Evolutionary conservation across 73 alveolate genomes (phyloP), one percentile per base, ranked within the genome.

Genomic region (Tetrahymena thermophila): DNA sequence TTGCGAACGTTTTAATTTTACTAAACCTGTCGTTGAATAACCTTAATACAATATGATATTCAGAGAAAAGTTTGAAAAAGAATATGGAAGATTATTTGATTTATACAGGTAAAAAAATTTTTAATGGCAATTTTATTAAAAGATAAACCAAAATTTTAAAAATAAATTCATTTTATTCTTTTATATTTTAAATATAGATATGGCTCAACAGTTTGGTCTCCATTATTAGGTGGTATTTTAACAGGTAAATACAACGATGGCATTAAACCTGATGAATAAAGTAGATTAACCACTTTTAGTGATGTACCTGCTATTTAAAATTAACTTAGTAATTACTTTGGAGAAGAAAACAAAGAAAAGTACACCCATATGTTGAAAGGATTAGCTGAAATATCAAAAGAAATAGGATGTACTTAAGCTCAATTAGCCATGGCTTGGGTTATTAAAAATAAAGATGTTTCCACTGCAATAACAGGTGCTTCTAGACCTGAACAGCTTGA

Each of bases 191-290:
- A 35, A 34, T 95, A 96, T 37, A 98, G 98, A 71, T 93, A 95
- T 40, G 99, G 99, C 28, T 95, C 99, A 25, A 98, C 99, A 16
- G 96, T 98, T 19, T 99, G 99, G 98, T 96, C 99, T 42, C 99
- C 99, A 0, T 96, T 99, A 35, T 96, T 96, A 19, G 97, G 98
- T 56, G 99, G 99, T 13, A 97, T 99, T 71, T 97, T 99, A 71
- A 96, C 99, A 19, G 99, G 99, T 23, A 98, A 98, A 85, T 99
- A 99, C 96, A 99, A 98, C 94, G 97, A 99, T 57, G 99, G 99
- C 14, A 94, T 95, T 38, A 95, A 96, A 34, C 99, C 99, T 25
- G 97, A 96, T 85, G 99, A 94, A 71, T 25, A 71, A n/a, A 71
- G 37, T 11, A 71, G 89, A 25, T 71, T 71, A 15, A 71, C 89